phyloP scores from a whole-genome alignment of 2,329 filamentous ascomycete genomes.

The Claviceps spartinae region DNA sequence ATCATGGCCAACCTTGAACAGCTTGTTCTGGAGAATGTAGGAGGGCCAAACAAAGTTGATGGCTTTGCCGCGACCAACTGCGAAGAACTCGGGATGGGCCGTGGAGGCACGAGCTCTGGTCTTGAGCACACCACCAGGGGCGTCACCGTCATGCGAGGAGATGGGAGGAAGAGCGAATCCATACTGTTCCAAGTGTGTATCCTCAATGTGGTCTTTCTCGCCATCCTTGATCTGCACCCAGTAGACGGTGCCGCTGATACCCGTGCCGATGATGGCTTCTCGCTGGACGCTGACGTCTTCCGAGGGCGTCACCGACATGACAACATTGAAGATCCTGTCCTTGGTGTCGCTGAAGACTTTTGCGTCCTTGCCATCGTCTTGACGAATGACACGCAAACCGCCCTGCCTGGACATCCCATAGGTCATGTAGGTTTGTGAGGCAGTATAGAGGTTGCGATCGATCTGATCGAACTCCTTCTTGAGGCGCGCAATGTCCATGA shows the following conservation, averaged over 20 bases:
- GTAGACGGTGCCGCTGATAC: conserved; percentile 92
- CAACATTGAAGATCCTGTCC: conserved; percentile 90
- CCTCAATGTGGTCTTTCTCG: conserved; percentile 66
- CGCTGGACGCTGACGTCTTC: conserved; percentile 44
- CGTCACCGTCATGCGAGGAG: conserved; percentile 74
- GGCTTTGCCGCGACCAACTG: conserved; percentile 86
- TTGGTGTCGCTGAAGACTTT: conserved; percentile 84
- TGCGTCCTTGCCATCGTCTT: conserved; percentile 83
- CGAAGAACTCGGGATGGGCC: conserved; percentile 84
- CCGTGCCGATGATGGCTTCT: conserved; percentile 82
- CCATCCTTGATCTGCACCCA: conserved; percentile 73
- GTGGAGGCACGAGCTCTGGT: conserved; percentile 85
- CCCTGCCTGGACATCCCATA: conserved; percentile 91
- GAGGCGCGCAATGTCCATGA: conserved; percentile 84
- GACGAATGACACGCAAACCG: conserved; percentile 82
- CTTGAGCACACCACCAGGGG: conserved; percentile 85
- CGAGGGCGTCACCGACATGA: conserved; percentile 57
- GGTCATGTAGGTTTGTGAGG: conserved; percentile 80
- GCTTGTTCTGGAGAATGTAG: conserved; percentile 47
- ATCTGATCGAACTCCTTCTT: conserved; percentile 98
- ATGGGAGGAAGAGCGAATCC: conserved; percentile 85
- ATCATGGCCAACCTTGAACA: conserved; percentile 50
- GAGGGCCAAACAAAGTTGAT: conserved; percentile 77
- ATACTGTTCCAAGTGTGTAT: conserved; percentile 66
- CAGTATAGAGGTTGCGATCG: conserved; percentile 82